Evolutionary conservation across 164 flowering plant genomes (phyloP), one percentile per base, ranked within the genome.

Genomic region (Umbilicus rupestris): DNA sequence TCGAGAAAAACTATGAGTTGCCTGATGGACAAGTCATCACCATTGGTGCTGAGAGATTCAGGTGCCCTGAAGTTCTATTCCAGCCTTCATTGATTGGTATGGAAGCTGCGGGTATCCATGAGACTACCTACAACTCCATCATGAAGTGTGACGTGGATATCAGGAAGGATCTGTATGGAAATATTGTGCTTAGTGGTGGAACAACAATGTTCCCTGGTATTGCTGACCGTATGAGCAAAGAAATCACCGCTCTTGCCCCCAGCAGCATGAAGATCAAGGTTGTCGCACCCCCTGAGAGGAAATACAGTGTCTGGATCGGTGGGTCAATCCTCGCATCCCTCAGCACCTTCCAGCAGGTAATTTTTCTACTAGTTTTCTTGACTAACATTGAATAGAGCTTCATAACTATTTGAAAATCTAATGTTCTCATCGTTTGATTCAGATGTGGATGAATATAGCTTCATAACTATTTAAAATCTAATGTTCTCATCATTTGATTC

Each of bases 181-280:
- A 79, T 78, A 79, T 79, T 68, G 82, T 79, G 62, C 82, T 79
- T 64, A 79, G 82, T 73, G 82, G 82, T 69, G 82, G 82, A 26
- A 72, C 82, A 47, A 79, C 82, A 28, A 79, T 79, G 82, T 79
- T 79, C 80, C 80, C 82, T 65, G 82, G 82, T 44, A 79, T 79
- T 71, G 82, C 82, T 12, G 82, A 79, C 67, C 64, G 82, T n/a
- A 79, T 79, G 82, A 79, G 82, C 78, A 79, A 79, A 71, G 82
- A 79, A 68, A 79, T 79, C 52, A 79, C 82, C 6, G 82, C 80
- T 10, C 79, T 79, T 66, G 82, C 82, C 12, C 82, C 82, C 14
- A 74, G 78, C 76, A 79, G 82, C 79, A 79, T 79, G 82, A 79
- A 79, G 76, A 79, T 79, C 47, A 79, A 79, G 76, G 82, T 79